Percentiles rank a stretch among this genome's conserved stretches.
These are phyloP conservation scores for Fusarium scirpi DNA, from an alignment of 2,329 filamentous ascomycete species.

Conservation along the genomic window DNA sequence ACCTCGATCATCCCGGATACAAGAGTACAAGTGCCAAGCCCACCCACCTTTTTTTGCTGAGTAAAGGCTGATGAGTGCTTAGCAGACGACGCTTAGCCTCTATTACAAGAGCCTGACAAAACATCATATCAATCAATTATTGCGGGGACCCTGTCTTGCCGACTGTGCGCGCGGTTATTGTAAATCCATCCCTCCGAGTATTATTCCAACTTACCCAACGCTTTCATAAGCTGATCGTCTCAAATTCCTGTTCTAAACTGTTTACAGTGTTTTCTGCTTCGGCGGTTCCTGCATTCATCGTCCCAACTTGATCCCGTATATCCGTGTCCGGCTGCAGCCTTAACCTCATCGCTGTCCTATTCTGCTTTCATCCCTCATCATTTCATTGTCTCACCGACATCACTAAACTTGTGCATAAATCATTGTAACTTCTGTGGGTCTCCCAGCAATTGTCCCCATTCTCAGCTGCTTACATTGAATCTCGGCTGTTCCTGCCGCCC, in stretches of 20 bases:
- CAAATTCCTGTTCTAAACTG: background rate
- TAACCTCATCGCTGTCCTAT: slow-evolving; percentile 1
- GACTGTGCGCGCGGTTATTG: slow-evolving; percentile 39
- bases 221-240: slow-evolving; percentile 31
- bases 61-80: slow-evolving; percentile 39
- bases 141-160: slow-evolving; percentile 14
- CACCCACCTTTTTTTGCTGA: slow-evolving; percentile 24
- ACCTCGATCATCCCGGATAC: slow-evolving; percentile 17
- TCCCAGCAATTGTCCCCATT: background rate
- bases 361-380: slow-evolving; percentile 1
- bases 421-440: slow-evolving; percentile 14
- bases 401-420: slow-evolving; percentile 5
- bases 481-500: slow-evolving; percentile 11
- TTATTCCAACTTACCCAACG: slow-evolving; percentile 45
- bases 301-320: slow-evolving; percentile 8
- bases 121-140: slow-evolving; percentile 14
- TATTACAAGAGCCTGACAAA: slow-evolving; percentile 52
- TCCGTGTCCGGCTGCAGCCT: slow-evolving; percentile 4
- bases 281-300: background rate
- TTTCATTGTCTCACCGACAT: slow-evolving; percentile 33
- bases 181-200: slow-evolving; percentile 6
- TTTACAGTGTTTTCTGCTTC: background rate
- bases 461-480: slow-evolving; percentile 16
- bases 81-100: slow-evolving; percentile 28
- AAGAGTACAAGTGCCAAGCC: background rate